A percentile compares a stretch with the other conserved stretches of the same genome.
Evolutionary conservation across 83 land plant species (phyloP).

Genomic region (Thuja plicata): DNA sequence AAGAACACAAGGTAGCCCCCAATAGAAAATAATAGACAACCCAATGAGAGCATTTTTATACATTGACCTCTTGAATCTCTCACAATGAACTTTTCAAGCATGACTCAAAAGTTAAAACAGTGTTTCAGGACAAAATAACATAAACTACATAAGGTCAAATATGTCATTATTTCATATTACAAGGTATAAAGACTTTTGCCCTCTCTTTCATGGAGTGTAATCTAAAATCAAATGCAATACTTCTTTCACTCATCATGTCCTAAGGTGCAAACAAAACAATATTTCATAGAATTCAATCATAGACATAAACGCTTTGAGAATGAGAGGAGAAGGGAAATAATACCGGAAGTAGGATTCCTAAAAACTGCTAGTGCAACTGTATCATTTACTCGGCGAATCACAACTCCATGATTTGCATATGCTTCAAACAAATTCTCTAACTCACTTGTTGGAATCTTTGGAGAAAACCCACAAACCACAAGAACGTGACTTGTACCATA

Average conservation of each 20-base stretch:
- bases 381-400: constrained; percentile 91
- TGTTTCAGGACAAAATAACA: neutral
- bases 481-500: constrained; percentile 86
- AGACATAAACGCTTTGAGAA: neutral
- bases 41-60: neutral
- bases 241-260: neutral
- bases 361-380: constrained; percentile 91
- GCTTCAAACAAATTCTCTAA: constrained; percentile 74
- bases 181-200: neutral
- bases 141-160: neutral
- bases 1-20: neutral
- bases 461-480: constrained; percentile 74
- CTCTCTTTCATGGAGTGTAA: neutral
- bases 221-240: neutral
- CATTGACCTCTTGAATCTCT: neutral
- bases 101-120: neutral
- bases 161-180: neutral
- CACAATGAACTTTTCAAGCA: neutral
- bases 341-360: constrained; percentile 79
- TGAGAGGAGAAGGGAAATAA: neutral
- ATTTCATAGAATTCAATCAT: neutral
- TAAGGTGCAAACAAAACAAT: neutral
- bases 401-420: constrained; percentile 59
- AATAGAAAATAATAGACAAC: neutral
- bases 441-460: constrained; percentile 66